Conservation (phyloP, 2,329 filamentous ascomycete species). For the Alternaria arborescens region DNA sequence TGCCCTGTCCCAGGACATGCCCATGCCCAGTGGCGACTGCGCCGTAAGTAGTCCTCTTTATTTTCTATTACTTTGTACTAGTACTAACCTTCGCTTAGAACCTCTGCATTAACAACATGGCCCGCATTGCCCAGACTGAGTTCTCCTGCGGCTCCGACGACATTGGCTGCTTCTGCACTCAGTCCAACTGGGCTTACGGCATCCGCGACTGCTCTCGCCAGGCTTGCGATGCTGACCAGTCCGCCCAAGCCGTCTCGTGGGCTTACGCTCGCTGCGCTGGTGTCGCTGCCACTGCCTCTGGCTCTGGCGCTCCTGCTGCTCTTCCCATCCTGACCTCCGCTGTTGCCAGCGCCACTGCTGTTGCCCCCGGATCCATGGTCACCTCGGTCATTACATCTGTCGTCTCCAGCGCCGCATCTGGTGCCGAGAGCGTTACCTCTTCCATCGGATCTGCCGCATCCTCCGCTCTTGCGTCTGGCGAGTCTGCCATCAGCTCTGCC, state of each 20-base stretch:
- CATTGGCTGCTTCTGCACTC: slow-evolving; percentile 55
- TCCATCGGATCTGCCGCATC: slow-evolving; percentile 12
- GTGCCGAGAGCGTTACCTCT: slow-evolving; percentile 11
- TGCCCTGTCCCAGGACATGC: slow-evolving; percentile 46
- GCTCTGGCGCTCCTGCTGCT: slow-evolving; percentile 20
- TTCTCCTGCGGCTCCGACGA: slow-evolving; percentile 55
- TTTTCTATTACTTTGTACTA: background rate
- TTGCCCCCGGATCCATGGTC: background rate
- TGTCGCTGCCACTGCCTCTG: slow-evolving; percentile 28
- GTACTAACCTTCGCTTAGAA: slow-evolving; percentile 36
- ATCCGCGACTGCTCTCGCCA: slow-evolving; percentile 58
- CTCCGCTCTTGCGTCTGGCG: slow-evolving; percentile 13
- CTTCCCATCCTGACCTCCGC: slow-evolving; percentile 27
- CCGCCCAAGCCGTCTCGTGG: slow-evolving; percentile 43
- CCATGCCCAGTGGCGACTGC: slow-evolving; percentile 31
- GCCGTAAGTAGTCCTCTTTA: slow-evolving; percentile 43
- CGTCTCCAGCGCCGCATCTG: slow-evolving; percentile 20
- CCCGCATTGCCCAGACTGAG: slow-evolving; percentile 46
- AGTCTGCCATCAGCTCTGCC: slow-evolving; percentile 9
- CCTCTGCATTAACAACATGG: slow-evolving; percentile 59
- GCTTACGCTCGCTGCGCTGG: slow-evolving; percentile 46
- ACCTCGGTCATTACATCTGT: slow-evolving; percentile 20
- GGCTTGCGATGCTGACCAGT: slow-evolving; percentile 47
- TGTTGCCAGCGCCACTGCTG: slow-evolving; percentile 14
- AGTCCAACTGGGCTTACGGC: slow-evolving; percentile 56